These are phyloP conservation scores for Naganishia vaughanmartiniae DNA, from an alignment of 768 basidiomycete genomes.

Conservation along the genomic window DNA sequence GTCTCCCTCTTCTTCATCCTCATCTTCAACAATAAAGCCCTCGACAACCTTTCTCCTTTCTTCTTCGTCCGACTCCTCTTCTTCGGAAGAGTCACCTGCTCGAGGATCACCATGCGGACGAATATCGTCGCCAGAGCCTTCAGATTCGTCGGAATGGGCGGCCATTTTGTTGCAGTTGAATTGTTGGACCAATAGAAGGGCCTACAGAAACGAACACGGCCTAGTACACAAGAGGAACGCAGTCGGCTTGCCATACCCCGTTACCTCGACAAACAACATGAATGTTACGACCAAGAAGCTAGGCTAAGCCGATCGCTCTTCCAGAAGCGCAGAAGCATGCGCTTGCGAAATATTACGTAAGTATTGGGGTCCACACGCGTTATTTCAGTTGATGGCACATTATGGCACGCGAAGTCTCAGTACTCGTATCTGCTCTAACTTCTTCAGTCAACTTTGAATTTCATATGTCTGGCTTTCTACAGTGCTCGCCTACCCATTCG, in stretches of 20 bases:
- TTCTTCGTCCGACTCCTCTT: conserved; percentile 26
- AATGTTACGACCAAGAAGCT: background rate
- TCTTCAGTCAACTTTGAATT: too few species aligned
- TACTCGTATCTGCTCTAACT: too few species aligned
- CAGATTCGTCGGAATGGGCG: conserved; percentile 16
- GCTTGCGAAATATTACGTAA: background rate
- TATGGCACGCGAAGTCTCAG: background rate
- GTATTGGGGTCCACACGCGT: background rate
- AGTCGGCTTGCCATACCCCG: background rate
- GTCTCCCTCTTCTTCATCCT: conserved; percentile 77
- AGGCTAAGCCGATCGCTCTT: background rate
- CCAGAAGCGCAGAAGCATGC: too few species aligned
- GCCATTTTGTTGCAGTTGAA: conserved; percentile 2
- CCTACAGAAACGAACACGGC: background rate
- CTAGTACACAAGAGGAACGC: background rate
- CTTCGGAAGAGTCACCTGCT: conserved; percentile 21
- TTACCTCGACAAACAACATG: background rate
- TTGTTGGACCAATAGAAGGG: background rate
- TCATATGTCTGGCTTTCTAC: too few species aligned
- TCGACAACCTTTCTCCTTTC: conserved; percentile 61
- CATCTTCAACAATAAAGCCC: conserved; percentile 88
- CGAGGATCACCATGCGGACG: conserved; percentile 17
- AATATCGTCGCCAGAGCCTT: conserved; percentile 12
- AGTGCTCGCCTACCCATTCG: too few species aligned
- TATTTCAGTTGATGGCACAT: background rate